Evolutionary conservation across 2,329 filamentous ascomycete species (phyloP), one percentile per base, ranked within the genome.

Genomic region (Fusarium tanahbumbuense): DNA sequence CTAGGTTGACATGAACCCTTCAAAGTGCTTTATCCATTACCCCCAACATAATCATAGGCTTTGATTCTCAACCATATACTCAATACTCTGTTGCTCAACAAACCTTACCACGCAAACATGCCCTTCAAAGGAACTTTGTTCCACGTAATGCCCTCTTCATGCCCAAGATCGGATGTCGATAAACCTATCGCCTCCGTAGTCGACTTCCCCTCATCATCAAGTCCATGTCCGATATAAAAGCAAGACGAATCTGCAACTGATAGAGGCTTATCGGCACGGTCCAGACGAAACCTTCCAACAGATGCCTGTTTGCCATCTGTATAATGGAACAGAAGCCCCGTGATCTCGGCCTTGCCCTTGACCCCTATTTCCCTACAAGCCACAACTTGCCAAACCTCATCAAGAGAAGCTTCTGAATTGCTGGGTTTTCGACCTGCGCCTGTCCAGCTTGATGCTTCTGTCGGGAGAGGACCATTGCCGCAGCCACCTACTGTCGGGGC

Each of bases 201-300:
- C 13, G 3, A 15, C 2, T 25, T 23, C 0, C 13, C 30, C 8
- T 12, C 10, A 13, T 22, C 8, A 22, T 4, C 30, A 5, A n/a
- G 6, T 12, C 22, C 23, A 8, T 6, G 15, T 11, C 60, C 60
- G 5, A 57, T 25, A 15, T 59, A 59, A 7, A 64, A 44, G 6
- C 27, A 37, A 6, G 22, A 8, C 11, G 9, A 47, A n/a, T 42
- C 45, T 22, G n/a, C 16, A 42, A 59, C 45, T 41, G 27, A 13
- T 11, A 64, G 20, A 22, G 55, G n/a, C 18, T 37, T 32, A 30
- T 52, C 18, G 15, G 16, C n/a, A 22, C 27, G 25, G 40, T 64
- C 60, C 16, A 64, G 34, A 16, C 61, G 61, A 25, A 64, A 64
- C 13, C 18, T 23, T 13, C 61, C 61, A 32, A 64, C 18, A 6